phyloP scores from a whole-genome alignment of 208 protist species.

The Paratrypanosoma confusum region DNA sequence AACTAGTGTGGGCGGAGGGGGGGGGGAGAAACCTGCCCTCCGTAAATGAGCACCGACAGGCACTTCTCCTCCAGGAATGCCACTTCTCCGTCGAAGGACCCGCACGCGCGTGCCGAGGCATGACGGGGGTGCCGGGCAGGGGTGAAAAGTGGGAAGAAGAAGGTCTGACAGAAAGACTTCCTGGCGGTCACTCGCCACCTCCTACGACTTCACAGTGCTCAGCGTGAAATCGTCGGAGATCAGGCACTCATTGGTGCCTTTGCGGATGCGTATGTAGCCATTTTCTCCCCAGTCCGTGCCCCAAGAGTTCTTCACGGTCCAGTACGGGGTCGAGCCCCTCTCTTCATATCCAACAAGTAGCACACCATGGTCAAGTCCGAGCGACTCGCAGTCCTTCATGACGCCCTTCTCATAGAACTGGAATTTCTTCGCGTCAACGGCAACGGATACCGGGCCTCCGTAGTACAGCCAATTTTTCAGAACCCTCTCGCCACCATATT shows the following conservation, averaged over 20 bases:
- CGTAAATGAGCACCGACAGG: no score
- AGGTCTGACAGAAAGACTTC: no score
- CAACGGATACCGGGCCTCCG: slow-evolving; percentile 32
- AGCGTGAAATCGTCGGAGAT: slow-evolving; percentile 14
- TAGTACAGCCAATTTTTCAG: slow-evolving; percentile 7
- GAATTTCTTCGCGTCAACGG: slow-evolving; percentile 27
- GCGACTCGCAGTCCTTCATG: slow-evolving; percentile 19
- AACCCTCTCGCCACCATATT: background rate
- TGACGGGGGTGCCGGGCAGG: no score
- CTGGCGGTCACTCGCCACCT: background rate
- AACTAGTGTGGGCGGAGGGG: no score
- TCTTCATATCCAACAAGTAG: slow-evolving; percentile 67
- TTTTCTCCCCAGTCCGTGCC: slow-evolving; percentile 53
- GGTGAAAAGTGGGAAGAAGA: no score
- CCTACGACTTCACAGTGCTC: no score
- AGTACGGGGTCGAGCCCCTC: slow-evolving; percentile 39
- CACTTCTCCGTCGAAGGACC: no score
- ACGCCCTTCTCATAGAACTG: slow-evolving; percentile 35
- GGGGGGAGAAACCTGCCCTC: no score
- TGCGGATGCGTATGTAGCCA: slow-evolving; percentile 58
- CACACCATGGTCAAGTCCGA: slow-evolving; percentile 45
- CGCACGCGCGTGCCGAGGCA: no score
- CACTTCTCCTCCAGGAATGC: no score
- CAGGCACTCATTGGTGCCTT: slow-evolving; percentile 38
- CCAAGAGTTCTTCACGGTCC: slow-evolving; percentile 87